Percentiles rank a stretch among this genome's conserved stretches.
phyloP scores from a whole-genome alignment of 768 basidiomycete genomes.

The Podaxis sp. region DNA sequence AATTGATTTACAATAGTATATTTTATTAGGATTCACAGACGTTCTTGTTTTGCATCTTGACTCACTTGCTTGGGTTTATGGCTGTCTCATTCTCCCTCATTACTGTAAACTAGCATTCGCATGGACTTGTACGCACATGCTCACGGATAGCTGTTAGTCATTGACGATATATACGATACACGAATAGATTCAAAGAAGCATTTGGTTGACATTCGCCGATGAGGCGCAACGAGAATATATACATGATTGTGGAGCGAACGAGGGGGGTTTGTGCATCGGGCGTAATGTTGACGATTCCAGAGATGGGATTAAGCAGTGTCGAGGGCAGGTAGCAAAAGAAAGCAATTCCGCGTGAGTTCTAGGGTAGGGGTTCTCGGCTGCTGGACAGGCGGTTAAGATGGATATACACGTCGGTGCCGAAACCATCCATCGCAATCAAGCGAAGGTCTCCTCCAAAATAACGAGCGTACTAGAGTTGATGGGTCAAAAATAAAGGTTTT shows the following conservation, averaged over 20 bases:
- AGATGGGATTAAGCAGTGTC: not conserved
- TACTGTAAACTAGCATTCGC: conserved; percentile 7
- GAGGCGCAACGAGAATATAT: no score
- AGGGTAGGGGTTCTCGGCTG: conserved; percentile 76
- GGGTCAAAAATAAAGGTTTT: not conserved
- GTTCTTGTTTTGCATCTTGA: not conserved
- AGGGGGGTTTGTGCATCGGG: not conserved
- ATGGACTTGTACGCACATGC: conserved; percentile 12
- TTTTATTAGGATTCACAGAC: not conserved
- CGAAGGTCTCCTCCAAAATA: conserved; percentile 95
- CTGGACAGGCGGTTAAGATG: conserved; percentile 86
- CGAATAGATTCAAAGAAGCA: not conserved
- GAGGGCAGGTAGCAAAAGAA: not conserved
- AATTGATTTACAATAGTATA: not conserved
- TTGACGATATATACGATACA: not conserved
- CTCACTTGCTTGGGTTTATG: conserved; percentile 8
- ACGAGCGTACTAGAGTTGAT: conserved; percentile 69
- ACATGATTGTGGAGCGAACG: not conserved
- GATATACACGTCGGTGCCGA: conserved; percentile 92
- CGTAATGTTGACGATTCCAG: not conserved
- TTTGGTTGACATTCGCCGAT: not conserved
- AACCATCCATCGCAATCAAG: conserved; percentile 98
- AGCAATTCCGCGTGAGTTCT: conserved; percentile 3
- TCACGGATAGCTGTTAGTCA: not conserved
- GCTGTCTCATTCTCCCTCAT: not conserved